Percentiles rank a stretch among this genome's conserved stretches.
phyloP scores from a whole-genome alignment of 108 stramenopile species.

The Skeletonema grethae region DNA sequence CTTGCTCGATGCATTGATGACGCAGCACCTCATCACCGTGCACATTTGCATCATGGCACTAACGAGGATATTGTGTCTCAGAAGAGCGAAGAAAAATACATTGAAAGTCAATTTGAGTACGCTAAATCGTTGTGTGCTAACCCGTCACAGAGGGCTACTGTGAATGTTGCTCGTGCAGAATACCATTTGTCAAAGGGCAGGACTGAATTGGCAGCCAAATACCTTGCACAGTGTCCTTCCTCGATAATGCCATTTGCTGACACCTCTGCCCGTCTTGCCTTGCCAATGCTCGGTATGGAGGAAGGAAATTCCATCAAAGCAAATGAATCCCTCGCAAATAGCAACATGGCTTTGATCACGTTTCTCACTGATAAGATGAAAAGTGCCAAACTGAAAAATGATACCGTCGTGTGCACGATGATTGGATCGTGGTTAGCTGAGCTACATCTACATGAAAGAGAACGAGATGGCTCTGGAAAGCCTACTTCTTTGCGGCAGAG shows the following conservation, averaged over 20 bases:
- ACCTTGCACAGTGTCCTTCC: conserved; percentile 79
- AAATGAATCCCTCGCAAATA: conserved; percentile 56
- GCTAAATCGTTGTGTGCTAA: conserved; percentile 80
- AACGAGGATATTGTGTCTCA: conserved; percentile 9
- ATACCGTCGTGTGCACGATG: conserved; percentile 79
- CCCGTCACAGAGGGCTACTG: conserved; percentile 81
- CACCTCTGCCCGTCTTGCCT: conserved; percentile 69
- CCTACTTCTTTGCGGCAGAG: conserved; percentile 2
- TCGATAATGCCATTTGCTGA: conserved; percentile 80
- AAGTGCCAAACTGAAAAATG: conserved; percentile 65
- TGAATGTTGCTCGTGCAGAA: conserved; percentile 78
- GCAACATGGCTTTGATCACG: conserved; percentile 77
- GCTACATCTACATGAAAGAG: conserved; percentile 72
- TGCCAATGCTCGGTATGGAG: conserved; percentile 73
- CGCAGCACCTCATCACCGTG: conserved; percentile 2
- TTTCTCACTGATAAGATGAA: conserved; percentile 84
- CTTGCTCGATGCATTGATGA: conserved; percentile 71
- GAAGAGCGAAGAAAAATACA: conserved; percentile 71
- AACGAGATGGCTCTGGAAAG: conserved; percentile 25
- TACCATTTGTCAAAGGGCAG: conserved; percentile 80
- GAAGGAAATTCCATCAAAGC: conserved; percentile 66
- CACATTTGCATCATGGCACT: background rate
- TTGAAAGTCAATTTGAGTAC: conserved; percentile 80
- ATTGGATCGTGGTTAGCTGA: conserved; percentile 88
- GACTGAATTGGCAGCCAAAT: conserved; percentile 77